phyloP scores from a whole-genome alignment of 495 filamentous ascomycete species.

The Podospora tetraspora region DNA sequence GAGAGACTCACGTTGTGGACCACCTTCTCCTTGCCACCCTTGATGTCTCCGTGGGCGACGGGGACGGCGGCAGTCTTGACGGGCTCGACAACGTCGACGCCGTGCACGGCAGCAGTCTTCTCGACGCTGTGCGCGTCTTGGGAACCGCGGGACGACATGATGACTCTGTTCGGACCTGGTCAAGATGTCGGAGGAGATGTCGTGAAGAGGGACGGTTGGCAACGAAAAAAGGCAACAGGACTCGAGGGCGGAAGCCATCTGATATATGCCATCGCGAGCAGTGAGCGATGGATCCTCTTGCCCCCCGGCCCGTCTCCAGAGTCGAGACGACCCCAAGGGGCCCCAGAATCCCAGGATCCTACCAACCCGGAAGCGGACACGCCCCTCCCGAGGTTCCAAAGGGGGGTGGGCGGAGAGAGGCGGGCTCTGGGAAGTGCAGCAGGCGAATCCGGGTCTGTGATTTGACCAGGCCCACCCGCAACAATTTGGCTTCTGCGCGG shows the following conservation, averaged over 20 bases:
- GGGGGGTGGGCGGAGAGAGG: constrained; percentile 14
- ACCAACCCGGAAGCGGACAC: constrained; percentile 13
- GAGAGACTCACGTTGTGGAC: constrained; percentile 48
- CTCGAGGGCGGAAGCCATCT: constrained; percentile 1
- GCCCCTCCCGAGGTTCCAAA: constrained; percentile 27
- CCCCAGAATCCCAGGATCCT: constrained; percentile 7
- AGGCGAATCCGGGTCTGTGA: constrained; percentile 5
- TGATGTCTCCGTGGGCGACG: constrained; percentile 33
- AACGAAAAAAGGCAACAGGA: not conserved
- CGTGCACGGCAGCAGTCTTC: constrained; percentile 19
- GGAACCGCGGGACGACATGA: constrained; percentile 32
- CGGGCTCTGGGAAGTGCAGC: not conserved
- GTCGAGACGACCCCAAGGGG: not conserved
- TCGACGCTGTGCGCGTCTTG: constrained; percentile 22
- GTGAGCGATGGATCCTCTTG: not conserved
- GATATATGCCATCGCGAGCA: constrained; percentile 8
- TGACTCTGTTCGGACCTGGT: constrained; percentile 5
- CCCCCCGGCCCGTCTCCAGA: not conserved
- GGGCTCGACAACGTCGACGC: constrained; percentile 11
- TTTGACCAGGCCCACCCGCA: constrained; percentile 15
- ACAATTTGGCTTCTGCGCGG: constrained; percentile 9
- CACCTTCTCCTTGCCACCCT: constrained; percentile 41
- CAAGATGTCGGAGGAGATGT: constrained; percentile 3
- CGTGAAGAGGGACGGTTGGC: not conserved
- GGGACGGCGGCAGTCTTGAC: constrained; percentile 17